Evolutionary conservation across 192 early-diverging fungal species (phyloP).

Genomic region (Allomyces macrogynus): DNA sequence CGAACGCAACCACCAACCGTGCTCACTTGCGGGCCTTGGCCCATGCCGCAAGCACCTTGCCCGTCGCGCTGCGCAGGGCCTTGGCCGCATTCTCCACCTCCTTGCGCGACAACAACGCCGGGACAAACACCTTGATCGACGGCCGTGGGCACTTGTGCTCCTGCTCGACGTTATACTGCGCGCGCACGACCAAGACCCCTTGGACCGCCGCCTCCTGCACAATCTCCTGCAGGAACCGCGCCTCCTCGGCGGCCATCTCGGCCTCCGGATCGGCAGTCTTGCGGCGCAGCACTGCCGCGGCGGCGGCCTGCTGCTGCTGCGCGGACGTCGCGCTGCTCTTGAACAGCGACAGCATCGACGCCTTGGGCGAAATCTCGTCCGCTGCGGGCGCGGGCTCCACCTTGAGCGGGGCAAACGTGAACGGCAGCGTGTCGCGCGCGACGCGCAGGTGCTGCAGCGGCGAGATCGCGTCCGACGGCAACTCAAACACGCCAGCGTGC

Average conservation of each 20-base stretch:
- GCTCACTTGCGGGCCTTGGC: not conserved
- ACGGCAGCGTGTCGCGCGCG: conserved; percentile 12
- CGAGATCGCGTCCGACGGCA: conserved; percentile 26
- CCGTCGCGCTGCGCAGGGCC: conserved; percentile 50
- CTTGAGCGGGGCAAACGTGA: conserved; percentile 4
- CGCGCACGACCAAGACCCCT: conserved; percentile 64
- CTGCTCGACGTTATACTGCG: conserved; percentile 69
- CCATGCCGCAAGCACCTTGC: conserved; percentile 19
- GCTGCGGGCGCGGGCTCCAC: conserved; percentile 10
- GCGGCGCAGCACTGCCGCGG: not conserved
- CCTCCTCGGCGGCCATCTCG: conserved; percentile 17
- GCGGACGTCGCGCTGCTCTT: conserved; percentile 33
- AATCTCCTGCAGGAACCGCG: conserved; percentile 50
- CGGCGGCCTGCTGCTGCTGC: not conserved
- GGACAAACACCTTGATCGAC: conserved; percentile 63
- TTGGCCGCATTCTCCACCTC: conserved; percentile 69
- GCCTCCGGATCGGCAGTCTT: not conserved
- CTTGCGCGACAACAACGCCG: conserved; percentile 51
- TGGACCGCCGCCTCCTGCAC: conserved; percentile 61
- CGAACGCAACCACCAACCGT: too few species aligned
- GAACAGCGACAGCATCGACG: conserved; percentile 30
- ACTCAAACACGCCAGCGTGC: conserved; percentile 23
- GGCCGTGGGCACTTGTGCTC: conserved; percentile 53
- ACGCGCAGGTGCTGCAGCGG: conserved; percentile 64
- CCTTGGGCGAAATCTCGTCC: conserved; percentile 3